Conservation (phyloP, 169 alveolate species). For the Eimeria acervulina region DNA sequence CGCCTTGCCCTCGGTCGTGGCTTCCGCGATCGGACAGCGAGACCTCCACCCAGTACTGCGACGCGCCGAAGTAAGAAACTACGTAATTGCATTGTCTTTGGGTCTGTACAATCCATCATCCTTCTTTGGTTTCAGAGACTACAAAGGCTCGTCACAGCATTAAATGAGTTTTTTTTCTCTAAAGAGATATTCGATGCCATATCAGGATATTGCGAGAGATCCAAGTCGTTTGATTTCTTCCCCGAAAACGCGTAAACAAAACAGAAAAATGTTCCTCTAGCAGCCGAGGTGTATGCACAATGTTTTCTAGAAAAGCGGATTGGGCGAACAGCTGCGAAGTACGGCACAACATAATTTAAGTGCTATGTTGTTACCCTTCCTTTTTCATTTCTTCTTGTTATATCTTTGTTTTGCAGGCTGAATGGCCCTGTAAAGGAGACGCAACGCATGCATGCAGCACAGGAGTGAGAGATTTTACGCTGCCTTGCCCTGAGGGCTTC, state of each 20-base stretch:
- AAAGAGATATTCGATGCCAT: too few species aligned
- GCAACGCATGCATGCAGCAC: conserved; percentile 42
- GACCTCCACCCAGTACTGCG: conserved; percentile 42
- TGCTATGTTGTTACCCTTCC: too few species aligned
- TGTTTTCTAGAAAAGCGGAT: conserved; percentile 46
- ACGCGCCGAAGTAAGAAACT: conserved; percentile 73
- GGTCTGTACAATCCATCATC: not conserved
- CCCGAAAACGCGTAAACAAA: conserved; percentile 65
- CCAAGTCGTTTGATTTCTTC: conserved; percentile 69
- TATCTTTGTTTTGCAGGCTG: not conserved
- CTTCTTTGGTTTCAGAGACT: not conserved
- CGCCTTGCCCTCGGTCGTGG: conserved; percentile 73
- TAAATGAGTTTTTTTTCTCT: too few species aligned
- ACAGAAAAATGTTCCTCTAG: not conserved
- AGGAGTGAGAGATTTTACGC: conserved; percentile 34
- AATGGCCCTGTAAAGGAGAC: conserved; percentile 79
- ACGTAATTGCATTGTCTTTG: not conserved
- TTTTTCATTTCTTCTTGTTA: too few species aligned
- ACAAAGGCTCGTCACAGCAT: not conserved
- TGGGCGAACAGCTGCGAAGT: conserved; percentile 81
- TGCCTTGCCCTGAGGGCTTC: conserved; percentile 80
- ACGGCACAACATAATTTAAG: not conserved
- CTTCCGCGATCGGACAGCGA: not conserved
- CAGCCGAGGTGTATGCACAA: not conserved
- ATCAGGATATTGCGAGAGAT: conserved; percentile 77